phyloP scores from a whole-genome alignment of 768 basidiomycete genomes.

The Exidia glandulosa region DNA sequence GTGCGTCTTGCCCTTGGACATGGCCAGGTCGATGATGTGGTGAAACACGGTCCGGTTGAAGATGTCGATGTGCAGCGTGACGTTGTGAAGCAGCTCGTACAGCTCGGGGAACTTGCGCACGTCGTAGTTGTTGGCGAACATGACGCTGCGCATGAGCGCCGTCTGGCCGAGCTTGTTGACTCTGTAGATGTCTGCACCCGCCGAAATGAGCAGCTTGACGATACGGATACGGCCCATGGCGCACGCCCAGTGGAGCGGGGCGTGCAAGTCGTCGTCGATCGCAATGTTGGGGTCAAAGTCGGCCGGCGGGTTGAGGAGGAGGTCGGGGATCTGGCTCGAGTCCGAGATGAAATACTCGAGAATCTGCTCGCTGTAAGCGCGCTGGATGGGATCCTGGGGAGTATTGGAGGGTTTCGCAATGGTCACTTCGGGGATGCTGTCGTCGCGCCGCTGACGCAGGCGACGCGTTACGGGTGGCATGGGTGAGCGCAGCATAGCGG shows the following conservation, averaged over 20 bases:
- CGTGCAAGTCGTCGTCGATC: slow-evolving; percentile 97
- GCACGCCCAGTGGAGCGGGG: slow-evolving; percentile 95
- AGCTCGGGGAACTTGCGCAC: slow-evolving; percentile 97
- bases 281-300: slow-evolving; percentile 94
- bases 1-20: slow-evolving; percentile 95
- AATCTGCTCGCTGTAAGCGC: slow-evolving; percentile 82
- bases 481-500: slow-evolving; percentile 21
- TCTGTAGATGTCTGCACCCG: slow-evolving; percentile 93
- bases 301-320: slow-evolving; percentile 76
- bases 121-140: slow-evolving; percentile 99
- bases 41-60: slow-evolving; percentile 97
- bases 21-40: slow-evolving; percentile 93
- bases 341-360: slow-evolving; percentile 99
- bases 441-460: slow-evolving; percentile 13
- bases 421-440: slow-evolving; percentile 1
- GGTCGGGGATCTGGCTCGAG: slow-evolving; percentile 76
- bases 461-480: slow-evolving; percentile 42
- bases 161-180: slow-evolving; percentile 97
- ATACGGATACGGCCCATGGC: slow-evolving; percentile 97
- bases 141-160: slow-evolving; percentile 94
- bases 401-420: slow-evolving; percentile 2
- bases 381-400: neutral
- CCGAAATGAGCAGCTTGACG: slow-evolving; percentile 85
- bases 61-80: slow-evolving; percentile 97
- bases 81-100: slow-evolving; percentile 93